These are phyloP conservation scores for Malassezia brasiliensis DNA, from an alignment of 1,284 basidiomycete species.

Conservation along the genomic window DNA sequence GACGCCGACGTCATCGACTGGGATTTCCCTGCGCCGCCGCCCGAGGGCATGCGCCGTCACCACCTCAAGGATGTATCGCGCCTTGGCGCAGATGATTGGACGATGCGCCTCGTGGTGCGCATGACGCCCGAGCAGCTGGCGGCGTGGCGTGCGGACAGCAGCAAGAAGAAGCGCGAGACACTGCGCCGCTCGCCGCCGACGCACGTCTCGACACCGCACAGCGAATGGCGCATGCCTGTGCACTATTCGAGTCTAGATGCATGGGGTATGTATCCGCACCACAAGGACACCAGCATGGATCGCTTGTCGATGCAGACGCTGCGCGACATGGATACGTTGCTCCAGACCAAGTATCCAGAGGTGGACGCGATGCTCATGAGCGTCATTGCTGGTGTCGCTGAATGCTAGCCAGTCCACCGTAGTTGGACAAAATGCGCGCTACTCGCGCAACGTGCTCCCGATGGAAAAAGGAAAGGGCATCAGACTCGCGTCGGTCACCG, in stretches of 20 bases:
- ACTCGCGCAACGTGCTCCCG: slow-evolving; percentile 6
- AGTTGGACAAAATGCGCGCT: neutral
- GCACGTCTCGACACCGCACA: slow-evolving; percentile 10
- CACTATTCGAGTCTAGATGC: slow-evolving; percentile 29
- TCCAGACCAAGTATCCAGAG: slow-evolving; percentile 34
- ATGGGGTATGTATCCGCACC: slow-evolving; percentile 38
- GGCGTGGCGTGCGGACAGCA: neutral
- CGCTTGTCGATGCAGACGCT: slow-evolving; percentile 27
- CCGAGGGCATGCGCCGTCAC: slow-evolving; percentile 60
- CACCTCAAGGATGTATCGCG: slow-evolving; percentile 83
- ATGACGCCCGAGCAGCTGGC: slow-evolving; percentile 47
- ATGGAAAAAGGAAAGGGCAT: slow-evolving; percentile 14
- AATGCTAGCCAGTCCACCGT: slow-evolving; percentile 4
- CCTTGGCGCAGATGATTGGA: slow-evolving; percentile 64
- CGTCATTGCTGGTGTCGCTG: slow-evolving; percentile 35
- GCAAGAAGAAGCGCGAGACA: neutral
- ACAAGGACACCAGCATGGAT: slow-evolving; percentile 17
- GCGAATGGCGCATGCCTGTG: slow-evolving; percentile 28
- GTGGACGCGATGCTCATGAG: slow-evolving; percentile 44
- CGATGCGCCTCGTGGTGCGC: slow-evolving; percentile 62
- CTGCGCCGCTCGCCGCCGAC: slow-evolving; percentile 8
- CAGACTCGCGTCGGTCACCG: slow-evolving; percentile 7
- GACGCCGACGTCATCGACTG: slow-evolving; percentile 80
- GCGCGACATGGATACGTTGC: slow-evolving; percentile 27
- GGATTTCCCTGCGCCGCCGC: slow-evolving; percentile 55